phyloP scores from a whole-genome alignment of 805 yeast species.

The Cyberlindnera mississippiensis region DNA sequence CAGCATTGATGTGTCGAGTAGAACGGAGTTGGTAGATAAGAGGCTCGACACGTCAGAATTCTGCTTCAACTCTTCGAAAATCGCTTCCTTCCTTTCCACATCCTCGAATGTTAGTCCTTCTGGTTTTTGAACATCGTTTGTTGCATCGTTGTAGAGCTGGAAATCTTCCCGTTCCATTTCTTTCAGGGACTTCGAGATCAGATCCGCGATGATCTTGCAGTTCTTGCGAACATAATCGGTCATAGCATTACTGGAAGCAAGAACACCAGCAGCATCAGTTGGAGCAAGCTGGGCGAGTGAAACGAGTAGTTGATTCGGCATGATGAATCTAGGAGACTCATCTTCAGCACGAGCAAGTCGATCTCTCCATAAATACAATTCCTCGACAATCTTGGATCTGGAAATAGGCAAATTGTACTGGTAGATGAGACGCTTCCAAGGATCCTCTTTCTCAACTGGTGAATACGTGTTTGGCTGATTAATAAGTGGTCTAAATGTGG shows the following conservation, averaged over 20 bases:
- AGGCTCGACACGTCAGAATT: not conserved
- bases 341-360: constrained; percentile 66
- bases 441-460: constrained; percentile 53
- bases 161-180: constrained; percentile 33
- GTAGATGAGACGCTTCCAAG: constrained; percentile 59
- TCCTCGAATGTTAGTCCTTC: constrained; percentile 11
- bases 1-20: not conserved
- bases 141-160: constrained; percentile 32
- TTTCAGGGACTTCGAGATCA: constrained; percentile 39
- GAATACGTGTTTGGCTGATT: constrained; percentile 37
- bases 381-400: constrained; percentile 52
- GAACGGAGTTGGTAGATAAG: not conserved
- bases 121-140: not conserved
- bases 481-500: constrained; percentile 50
- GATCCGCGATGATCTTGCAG: constrained; percentile 53
- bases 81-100: constrained; percentile 12
- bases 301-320: constrained; percentile 76
- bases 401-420: constrained; percentile 61
- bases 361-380: constrained; percentile 83
- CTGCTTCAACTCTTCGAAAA: constrained; percentile 3
- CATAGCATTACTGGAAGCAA: constrained; percentile 41
- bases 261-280: constrained; percentile 50
- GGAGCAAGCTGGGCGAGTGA: constrained; percentile 59
- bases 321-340: constrained; percentile 77
- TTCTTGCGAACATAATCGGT: constrained; percentile 56